Base-by-base conservation (phyloP, 2,329 filamentous ascomycete genomes). In the Escovopsis sp. region DNA sequence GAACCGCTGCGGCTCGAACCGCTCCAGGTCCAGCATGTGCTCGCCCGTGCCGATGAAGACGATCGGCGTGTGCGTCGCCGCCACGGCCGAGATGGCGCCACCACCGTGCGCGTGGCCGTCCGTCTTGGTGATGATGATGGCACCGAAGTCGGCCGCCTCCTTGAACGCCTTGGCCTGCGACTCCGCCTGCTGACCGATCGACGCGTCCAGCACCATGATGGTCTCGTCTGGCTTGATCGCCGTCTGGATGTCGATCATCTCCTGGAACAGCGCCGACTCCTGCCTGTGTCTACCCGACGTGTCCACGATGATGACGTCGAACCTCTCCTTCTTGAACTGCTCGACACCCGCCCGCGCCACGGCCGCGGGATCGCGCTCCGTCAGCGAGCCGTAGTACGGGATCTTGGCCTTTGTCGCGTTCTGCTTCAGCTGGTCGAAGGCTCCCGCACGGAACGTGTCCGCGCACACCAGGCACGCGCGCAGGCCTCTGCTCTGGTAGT, bases 391-490 rank as follows among this genome's bases (percentile, higher is more conserved):
- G 60, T 93, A 98, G 72, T 98, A 98, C 9, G 91, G 91, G 40
- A 98, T 96, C 68, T 96, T 96, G 39, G 91, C 91, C 63, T 96
- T 98, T 30, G 87, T 96, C 2, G 91, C 91, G 60, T 98, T 98
- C 66, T 98, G 91, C 67, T 96, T 96, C 60, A 98, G 64, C 67
- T 98, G 91, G 58, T 98, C 91, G 53, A 98, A 98, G 35, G 91
- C 91, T 70, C 91, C 91, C 30, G 91, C 91, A 66, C 91, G 84
- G 71, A 98, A 98, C 24, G 91, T 98, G 64, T 98, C 91, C 39
- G 91, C 91, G 66, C 91, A 98, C 30, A 98, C 91, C 43, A 98
- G 68, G 51, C 89, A 94, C 7, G 87, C 76, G 62, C 85, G 86
- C 72, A 96, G 94, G 1, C 91, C 91, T 47, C 91, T 72, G 9